Conservation (phyloP, 2,329 filamentous ascomycete genomes). For the Celoporthe dispersa region DNA sequence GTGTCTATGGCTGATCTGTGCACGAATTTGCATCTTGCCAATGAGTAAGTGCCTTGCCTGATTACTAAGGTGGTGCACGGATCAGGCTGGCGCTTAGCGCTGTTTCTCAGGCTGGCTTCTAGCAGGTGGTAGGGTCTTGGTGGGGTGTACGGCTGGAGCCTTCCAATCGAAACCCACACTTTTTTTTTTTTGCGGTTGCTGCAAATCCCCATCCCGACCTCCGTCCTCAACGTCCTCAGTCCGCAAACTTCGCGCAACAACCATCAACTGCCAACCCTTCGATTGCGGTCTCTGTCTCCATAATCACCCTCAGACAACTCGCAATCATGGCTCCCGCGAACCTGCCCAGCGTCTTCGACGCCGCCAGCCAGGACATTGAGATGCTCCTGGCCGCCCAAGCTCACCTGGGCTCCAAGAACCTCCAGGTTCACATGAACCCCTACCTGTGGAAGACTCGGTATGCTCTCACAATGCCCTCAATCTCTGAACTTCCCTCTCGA, state of each 20-base stretch:
- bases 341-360: constrained; percentile 94
- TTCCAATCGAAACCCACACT: constrained; percentile 26
- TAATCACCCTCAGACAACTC: constrained; percentile 33
- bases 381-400: constrained; percentile 96
- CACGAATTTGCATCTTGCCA: neutral
- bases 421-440: constrained; percentile 98
- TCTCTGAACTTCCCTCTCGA: neutral
- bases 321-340: constrained; percentile 84
- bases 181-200: constrained; percentile 20
- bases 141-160: constrained; percentile 10
- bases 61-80: constrained; percentile 6
- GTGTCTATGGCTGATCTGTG: neutral
- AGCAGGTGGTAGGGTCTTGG: constrained; percentile 12
- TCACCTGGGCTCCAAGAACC: constrained; percentile 98
- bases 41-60: neutral
- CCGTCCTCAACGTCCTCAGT: neutral
- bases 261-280: constrained; percentile 13
- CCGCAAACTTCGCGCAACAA: constrained; percentile 21
- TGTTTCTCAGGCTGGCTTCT: constrained; percentile 6
- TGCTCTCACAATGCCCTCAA: neutral
- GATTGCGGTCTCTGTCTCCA: constrained; percentile 29
- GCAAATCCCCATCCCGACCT: constrained; percentile 8
- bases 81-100: neutral
- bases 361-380: constrained; percentile 98
- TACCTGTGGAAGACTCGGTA: constrained; percentile 87